Evolutionary conservation across 2,329 filamentous ascomycete genomes (phyloP).

Genomic region (Chaetomium sp.): DNA sequence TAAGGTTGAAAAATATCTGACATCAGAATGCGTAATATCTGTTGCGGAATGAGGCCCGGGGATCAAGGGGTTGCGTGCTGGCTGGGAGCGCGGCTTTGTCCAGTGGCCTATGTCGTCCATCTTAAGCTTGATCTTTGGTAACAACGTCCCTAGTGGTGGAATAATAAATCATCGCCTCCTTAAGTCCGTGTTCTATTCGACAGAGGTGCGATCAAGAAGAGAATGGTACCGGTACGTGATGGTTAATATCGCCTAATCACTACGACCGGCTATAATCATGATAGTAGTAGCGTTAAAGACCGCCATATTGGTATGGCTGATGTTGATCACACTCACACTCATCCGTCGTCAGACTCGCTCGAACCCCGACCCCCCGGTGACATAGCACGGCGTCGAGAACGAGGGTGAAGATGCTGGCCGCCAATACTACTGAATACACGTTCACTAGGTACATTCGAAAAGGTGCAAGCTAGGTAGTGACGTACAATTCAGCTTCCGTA

Average conservation of each 20-base stretch:
- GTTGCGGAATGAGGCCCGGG: too few species aligned
- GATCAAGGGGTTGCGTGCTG: background rate
- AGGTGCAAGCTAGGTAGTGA: background rate
- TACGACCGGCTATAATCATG: background rate
- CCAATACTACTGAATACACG: background rate
- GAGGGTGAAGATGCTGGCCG: background rate
- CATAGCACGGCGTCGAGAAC: background rate
- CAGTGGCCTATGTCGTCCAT: background rate
- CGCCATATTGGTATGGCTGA: background rate
- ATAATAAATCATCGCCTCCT: background rate
- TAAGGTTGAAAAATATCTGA: too few species aligned
- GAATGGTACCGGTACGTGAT: background rate
- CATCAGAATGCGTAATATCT: too few species aligned
- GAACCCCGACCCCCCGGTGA: too few species aligned
- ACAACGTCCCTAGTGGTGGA: background rate
- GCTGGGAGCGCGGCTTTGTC: background rate
- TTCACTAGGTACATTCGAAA: background rate
- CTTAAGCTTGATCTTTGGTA: too few species aligned
- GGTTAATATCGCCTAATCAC: background rate
- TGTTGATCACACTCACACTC: too few species aligned
- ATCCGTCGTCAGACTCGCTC: too few species aligned
- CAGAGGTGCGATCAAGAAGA: background rate
- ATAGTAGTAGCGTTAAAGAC: background rate
- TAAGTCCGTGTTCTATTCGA: background rate
- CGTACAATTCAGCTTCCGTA: background rate